Conservation (phyloP, 768 basidiomycete genomes). For the Pholiota molesta region DNA sequence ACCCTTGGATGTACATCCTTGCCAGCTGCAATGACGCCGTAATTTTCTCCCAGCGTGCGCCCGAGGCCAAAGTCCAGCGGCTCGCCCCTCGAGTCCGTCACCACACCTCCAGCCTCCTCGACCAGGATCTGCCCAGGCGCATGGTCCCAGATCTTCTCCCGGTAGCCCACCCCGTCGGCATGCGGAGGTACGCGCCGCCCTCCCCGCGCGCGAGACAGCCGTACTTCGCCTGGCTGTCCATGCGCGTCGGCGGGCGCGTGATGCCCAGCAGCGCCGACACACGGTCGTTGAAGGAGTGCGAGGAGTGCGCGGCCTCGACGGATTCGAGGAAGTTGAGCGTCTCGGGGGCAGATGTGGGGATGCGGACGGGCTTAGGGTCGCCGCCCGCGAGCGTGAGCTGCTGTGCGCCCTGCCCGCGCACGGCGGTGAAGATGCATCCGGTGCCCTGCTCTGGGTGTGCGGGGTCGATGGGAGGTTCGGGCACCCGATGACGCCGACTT, state of each 20-base stretch:
- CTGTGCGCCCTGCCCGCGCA: conserved; percentile 83
- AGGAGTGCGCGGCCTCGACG: conserved; percentile 89
- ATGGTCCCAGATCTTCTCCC: conserved; percentile 99
- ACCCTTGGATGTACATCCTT: conserved; percentile 70
- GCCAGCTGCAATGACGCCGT: conserved; percentile 84
- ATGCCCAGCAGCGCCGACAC: conserved; percentile 72
- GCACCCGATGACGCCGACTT: conserved; percentile 89
- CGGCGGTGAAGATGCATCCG: conserved; percentile 86
- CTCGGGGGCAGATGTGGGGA: conserved; percentile 50
- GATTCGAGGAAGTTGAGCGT: conserved; percentile 82
- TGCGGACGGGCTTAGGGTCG: conserved; percentile 51
- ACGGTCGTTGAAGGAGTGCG: conserved; percentile 80
- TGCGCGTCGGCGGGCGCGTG: conserved; percentile 66
- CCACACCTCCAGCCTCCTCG: conserved; percentile 86
- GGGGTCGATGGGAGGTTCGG: conserved; percentile 77
- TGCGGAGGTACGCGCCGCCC: conserved; percentile 79
- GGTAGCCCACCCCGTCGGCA: conserved; percentile 82
- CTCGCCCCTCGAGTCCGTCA: conserved; percentile 81
- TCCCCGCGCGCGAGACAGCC: conserved; percentile 84
- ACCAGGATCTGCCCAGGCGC: conserved; percentile 86
- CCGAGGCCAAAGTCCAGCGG: conserved; percentile 87
- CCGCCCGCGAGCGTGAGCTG: conserved; percentile 62
- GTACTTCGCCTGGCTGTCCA: conserved; percentile 99
- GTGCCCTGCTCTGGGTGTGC: conserved; percentile 56
- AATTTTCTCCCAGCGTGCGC: conserved; percentile 82